phyloP scores from a whole-genome alignment of 345 rosid genomes.

The Populus tremula region DNA sequence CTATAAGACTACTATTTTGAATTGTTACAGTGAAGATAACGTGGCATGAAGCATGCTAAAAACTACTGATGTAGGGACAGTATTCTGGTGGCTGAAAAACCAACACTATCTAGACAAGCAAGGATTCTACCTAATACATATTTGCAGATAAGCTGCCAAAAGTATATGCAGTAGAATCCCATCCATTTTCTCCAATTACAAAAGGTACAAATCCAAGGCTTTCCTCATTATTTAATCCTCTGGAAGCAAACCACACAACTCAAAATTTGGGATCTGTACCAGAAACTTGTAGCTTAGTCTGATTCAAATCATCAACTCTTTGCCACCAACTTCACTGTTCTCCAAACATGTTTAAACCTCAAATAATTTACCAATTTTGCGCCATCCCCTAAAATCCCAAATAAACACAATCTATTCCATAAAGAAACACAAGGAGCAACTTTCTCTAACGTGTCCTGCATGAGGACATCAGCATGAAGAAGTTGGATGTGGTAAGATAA shows the following conservation, averaged over 20 bases:
- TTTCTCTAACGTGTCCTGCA: neutral
- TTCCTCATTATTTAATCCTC: neutral
- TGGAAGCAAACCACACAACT: neutral
- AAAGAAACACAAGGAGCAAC: neutral
- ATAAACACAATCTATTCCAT: neutral
- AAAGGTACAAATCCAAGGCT: neutral
- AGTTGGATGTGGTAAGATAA: neutral
- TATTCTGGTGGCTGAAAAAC: neutral
- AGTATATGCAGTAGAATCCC: neutral
- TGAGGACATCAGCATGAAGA: neutral
- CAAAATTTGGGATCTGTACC: neutral
- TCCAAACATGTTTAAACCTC: neutral
- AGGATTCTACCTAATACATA: neutral
- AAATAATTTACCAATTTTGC: neutral
- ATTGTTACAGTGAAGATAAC: neutral
- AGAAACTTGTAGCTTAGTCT: neutral
- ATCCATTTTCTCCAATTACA: neutral
- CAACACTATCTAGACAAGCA: neutral
- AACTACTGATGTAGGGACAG: neutral
- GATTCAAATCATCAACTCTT: neutral
- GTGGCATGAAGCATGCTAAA: neutral
- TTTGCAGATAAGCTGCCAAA: neutral
- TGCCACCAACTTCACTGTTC: neutral
- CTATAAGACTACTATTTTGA: neutral
- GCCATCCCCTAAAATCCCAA: neutral